These are phyloP conservation scores for Leptodontidium sp. DNA, from an alignment of 2,329 filamentous ascomycete genomes.

Conservation along the genomic window DNA sequence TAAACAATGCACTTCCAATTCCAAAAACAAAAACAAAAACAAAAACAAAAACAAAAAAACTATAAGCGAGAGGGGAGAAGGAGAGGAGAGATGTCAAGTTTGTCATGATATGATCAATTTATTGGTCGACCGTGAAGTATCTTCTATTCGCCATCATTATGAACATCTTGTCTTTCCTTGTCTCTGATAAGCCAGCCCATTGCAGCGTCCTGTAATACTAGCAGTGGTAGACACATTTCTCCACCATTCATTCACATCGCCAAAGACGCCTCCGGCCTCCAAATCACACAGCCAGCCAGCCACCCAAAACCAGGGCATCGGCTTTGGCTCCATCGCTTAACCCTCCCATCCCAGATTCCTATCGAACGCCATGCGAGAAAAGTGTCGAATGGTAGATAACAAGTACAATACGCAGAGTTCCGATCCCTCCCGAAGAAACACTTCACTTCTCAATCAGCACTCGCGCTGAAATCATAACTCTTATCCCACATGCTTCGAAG, in stretches of 20 bases:
- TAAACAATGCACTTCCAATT: constrained; percentile 4
- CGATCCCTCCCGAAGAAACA: no score
- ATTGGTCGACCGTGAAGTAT: constrained; percentile 6
- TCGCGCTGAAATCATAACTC: constrained; percentile 64
- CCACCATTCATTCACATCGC: not conserved
- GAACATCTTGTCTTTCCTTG: not conserved
- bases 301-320: not conserved
- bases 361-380: constrained; percentile 22
- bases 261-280: not conserved
- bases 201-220: not conserved
- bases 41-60: not conserved
- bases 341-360: not conserved
- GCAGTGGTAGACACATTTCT: not conserved
- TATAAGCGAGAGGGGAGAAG: not conserved
- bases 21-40: no score
- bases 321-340: not conserved
- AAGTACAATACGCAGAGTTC: not conserved
- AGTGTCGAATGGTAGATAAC: not conserved
- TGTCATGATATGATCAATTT: constrained; percentile 13
- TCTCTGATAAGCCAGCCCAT: not conserved
- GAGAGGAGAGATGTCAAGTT: not conserved
- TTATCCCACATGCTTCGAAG: constrained; percentile 70
- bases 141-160: constrained; percentile 14
- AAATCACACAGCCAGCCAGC: not conserved
- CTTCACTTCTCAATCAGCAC: constrained; percentile 46